Base-by-base conservation (phyloP, 2,329 filamentous ascomycete genomes). In the Blastomyces gilchristii region DNA sequence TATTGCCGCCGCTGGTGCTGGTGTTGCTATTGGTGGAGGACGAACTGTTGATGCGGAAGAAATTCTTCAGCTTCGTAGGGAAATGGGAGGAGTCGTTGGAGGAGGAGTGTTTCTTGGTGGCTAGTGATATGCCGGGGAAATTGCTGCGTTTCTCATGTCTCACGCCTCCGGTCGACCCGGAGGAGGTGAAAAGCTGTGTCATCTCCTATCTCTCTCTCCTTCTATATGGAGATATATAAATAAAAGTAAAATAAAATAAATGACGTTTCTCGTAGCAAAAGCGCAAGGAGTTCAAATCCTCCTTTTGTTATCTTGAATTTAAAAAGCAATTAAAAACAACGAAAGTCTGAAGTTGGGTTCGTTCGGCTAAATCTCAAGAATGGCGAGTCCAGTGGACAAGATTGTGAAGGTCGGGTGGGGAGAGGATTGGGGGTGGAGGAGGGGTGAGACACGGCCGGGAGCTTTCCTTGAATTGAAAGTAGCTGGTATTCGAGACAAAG, bases 51-150 rank as follows among this genome's bases (percentile, higher is more conserved):
- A 87, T 86, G 71, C 85, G 83, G 76, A 87, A 87, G 75, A 87
- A 87, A 73, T 86, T 87, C 78, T 85, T 86, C 76, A 87, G 84
- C 74, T 83, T 85, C 67, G 85, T 83, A 49, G 83, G 83, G 64
- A 85, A 78, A 70, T 85, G 83, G 67, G 74, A 80, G 66, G 79
- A 78, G 65, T 75, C 75, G 69, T 78, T 79, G 70, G 78, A 73
- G 59, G 78, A 73, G 59, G 73, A 70, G 63, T 79, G 76, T 67
- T 79, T 79, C 69, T 76, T 78, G 58, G 76, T 74, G 14, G 75
- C 71, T 57, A 79, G 73, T 43, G 77, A 78, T 47, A 80, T 72
- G 68, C 76, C 71, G 63, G 77, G 74, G 67, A 80, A 79, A 67
- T 78, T 79, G 62, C 72, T 72, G 67, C 77, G 77, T 69, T 78